Evolutionary conservation across 2,329 filamentous ascomycete species (phyloP).

Genomic region (Claviceps purpurea): DNA sequence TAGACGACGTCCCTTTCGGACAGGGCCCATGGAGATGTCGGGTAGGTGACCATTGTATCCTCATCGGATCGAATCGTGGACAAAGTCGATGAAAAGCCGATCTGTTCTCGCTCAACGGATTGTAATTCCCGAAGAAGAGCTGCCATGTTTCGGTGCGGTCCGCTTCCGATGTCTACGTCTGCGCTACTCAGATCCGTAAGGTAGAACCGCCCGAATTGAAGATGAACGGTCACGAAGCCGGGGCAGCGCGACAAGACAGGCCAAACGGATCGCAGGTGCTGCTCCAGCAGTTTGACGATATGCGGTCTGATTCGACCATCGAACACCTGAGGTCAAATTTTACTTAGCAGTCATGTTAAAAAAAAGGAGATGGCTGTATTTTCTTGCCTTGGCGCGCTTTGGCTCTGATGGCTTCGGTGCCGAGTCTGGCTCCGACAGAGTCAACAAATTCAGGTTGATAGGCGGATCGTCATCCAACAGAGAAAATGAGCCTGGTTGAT

Average conservation of each 20-base stretch:
- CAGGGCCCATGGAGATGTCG: constrained; percentile 9
- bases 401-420: background rate
- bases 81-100: constrained; percentile 17
- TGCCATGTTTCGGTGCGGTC: constrained; percentile 8
- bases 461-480: constrained; percentile 1
- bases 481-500: background rate
- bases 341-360: too few relatives aligned
- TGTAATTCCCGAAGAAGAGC: constrained; percentile 3
- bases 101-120: background rate
- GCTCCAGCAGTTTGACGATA: constrained; percentile 7
- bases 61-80: constrained; percentile 15
- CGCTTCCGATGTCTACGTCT: constrained; percentile 11
- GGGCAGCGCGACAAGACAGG: constrained; percentile 12
- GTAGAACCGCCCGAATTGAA: constrained; percentile 18
- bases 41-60: constrained; percentile 1
- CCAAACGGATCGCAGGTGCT: constrained; percentile 6
- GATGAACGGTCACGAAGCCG: constrained; percentile 13
- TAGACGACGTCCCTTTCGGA: constrained; percentile 12
- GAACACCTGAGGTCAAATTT: too few relatives aligned
- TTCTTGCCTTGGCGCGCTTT: background rate
- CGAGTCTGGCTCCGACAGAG: background rate
- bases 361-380: too few relatives aligned
- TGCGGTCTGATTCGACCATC: constrained; percentile 2
- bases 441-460: background rate
- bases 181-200: constrained; percentile 10